Evolutionary conservation across 2,329 filamentous ascomycete genomes (phyloP), one percentile per base, ranked within the genome.

Genomic region (Sphaerulina populicola): DNA sequence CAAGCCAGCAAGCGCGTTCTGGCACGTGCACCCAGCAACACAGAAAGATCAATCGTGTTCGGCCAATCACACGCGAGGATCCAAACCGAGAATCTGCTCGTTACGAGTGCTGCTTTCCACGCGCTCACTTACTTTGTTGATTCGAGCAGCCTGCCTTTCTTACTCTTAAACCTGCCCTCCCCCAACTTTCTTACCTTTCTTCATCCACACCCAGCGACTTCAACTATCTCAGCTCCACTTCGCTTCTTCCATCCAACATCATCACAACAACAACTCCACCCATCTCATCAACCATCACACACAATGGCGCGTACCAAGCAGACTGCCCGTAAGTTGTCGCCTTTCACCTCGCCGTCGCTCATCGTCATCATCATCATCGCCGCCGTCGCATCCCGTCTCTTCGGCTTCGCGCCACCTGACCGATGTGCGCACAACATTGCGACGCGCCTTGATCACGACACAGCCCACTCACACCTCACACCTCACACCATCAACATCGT

Each of bases 281-380:
- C 62, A 58, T 52, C 38, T 59, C 63, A 63, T 64, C 63, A 62
- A 54, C 63, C 59, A 57, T 61, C 54, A 58, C 57, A 56, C 46
- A 59, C 63, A 63, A 77, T 77, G 74, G 74, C 74, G 60, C 74
- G 74, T 60, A 77, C 74, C 63, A 77, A 77, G 73, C 74, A 77
- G 67, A 77, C 74, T 61, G 74, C 74, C 65, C 74, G 74, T 76
- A 72, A 74, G 74, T 75, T 53, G 56, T 57, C 56, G 57, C 56
- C 46, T 47, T 49, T 48, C 14, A 40, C 57, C 53, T 54, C 59
- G 47, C 49, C 52, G 55, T 52, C 45, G 36, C 55, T 53, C 49
- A 55, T 57, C 51, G 49, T 49, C 50, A 54, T 18, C 18, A 18
- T 2, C 18, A 18, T 18, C 18, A 18, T 33, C 59, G 59, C 60